phyloP scores from a whole-genome alignment of 371 early-diverging fungal genomes.

The Chytridiales sp. region DNA sequence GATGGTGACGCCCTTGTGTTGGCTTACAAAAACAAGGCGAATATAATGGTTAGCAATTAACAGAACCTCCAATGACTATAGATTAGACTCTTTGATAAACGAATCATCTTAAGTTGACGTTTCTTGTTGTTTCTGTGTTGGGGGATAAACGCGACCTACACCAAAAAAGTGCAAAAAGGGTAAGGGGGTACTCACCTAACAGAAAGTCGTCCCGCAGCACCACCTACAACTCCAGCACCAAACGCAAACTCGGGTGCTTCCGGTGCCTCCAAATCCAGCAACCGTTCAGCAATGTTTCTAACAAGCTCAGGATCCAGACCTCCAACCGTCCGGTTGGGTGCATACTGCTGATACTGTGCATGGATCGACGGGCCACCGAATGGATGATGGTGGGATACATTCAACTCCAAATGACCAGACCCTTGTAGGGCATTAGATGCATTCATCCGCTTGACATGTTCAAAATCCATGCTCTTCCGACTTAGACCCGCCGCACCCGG shows the following conservation, averaged over 20 bases:
- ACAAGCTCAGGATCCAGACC: conserved; percentile 5
- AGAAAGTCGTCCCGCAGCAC: conserved; percentile 13
- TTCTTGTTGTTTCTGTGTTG: no score
- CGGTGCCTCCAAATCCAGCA: conserved; percentile 8
- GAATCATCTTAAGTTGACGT: background rate
- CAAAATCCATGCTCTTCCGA: no score
- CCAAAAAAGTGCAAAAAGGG: no score
- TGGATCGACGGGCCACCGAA: no score
- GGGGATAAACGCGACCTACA: no score
- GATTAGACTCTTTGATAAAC: background rate
- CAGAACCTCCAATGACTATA: background rate
- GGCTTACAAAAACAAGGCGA: background rate
- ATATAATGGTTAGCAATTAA: background rate
- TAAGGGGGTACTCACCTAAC: conserved; percentile 10
- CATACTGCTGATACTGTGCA: no score
- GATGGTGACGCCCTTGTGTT: conserved; percentile 8
- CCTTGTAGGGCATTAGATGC: no score
- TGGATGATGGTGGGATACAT: no score
- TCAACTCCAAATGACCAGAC: no score
- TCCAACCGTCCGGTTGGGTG: no score
- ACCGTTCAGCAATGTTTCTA: conserved; percentile 12
- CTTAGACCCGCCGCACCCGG: no score
- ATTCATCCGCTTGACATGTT: no score
- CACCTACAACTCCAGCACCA: conserved; percentile 1
- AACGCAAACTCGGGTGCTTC: conserved; percentile 22